A percentile compares a stretch with the other conserved stretches of the same genome.
Evolutionary conservation across 1,139 yeast species (phyloP).

Genomic region (Magnusiomyces suaveolens): DNA sequence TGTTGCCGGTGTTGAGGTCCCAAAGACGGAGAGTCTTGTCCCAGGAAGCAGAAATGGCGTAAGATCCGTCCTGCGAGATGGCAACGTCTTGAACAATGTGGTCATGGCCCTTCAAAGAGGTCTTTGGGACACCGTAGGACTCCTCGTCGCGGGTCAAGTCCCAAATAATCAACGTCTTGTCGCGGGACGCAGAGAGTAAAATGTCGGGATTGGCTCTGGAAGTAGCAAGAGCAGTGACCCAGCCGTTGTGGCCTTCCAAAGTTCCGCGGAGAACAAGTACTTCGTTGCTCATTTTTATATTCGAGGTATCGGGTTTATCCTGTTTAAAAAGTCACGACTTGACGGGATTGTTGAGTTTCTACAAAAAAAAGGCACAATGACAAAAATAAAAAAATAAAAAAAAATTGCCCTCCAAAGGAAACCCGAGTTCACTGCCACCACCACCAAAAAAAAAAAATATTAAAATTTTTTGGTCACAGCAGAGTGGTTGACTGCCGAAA

Average conservation of each 20-base stretch:
- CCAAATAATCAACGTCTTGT: conserved; percentile 97
- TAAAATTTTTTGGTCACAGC: too few species aligned
- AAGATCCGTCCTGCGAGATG: conserved; percentile 96
- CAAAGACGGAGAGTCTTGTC: conserved; percentile 98
- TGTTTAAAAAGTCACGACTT: too few species aligned
- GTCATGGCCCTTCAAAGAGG: conserved; percentile 96
- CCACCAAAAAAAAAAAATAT: too few species aligned
- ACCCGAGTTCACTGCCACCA: too few species aligned
- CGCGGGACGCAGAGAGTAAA: conserved; percentile 97
- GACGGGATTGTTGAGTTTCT: too few species aligned
- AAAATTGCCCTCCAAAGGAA: too few species aligned
- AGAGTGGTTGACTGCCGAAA: too few species aligned
- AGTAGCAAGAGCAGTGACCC: conserved; percentile 99
- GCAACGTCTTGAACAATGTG: conserved; percentile 98
- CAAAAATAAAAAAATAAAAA: too few species aligned
- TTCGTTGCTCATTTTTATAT: conserved; percentile 50
- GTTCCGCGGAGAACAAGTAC: conserved; percentile 99
- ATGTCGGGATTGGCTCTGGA: conserved; percentile 97
- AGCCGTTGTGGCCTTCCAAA: conserved; percentile 64
- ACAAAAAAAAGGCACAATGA: too few species aligned
- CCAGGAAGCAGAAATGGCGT: conserved; percentile 99
- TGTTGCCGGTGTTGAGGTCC: conserved; percentile 93
- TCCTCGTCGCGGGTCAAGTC: conserved; percentile 95
- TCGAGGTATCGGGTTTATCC: too few species aligned
- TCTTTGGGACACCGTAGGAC: conserved; percentile 97